phyloP scores from a whole-genome alignment of 139 green algal species.

The Chlamydomonas asymmetrica region DNA sequence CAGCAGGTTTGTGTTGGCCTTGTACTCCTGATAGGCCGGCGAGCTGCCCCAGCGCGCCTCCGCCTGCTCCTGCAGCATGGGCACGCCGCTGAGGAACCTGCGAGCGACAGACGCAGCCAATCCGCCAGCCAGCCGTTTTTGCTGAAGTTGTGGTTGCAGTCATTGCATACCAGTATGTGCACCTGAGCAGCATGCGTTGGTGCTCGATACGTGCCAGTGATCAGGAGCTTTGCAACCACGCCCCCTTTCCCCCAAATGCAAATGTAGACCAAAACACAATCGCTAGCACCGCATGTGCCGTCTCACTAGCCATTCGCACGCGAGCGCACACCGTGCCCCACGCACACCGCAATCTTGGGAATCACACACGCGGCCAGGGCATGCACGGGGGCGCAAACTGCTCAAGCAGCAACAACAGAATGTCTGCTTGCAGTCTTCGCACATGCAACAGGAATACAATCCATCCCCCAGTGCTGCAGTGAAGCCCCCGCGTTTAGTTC shows the following conservation, averaged over 20 bases:
- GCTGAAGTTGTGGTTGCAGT: background rate
- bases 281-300: background rate
- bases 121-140: background rate
- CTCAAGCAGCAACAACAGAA: conserved; percentile 19
- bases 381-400: too few species aligned
- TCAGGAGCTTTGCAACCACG: background rate
- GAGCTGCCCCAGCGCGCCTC: conserved; percentile 62
- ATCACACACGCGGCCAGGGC: too few species aligned
- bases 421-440: too few species aligned
- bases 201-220: too few species aligned
- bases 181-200: too few species aligned
- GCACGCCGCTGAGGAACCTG: conserved; percentile 30
- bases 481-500: background rate
- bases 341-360: too few species aligned
- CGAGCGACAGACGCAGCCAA: background rate
- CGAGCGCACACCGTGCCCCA: too few species aligned
- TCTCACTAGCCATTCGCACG: too few species aligned
- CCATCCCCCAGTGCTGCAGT: background rate
- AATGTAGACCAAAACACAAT: background rate
- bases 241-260: background rate
- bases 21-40: conserved; percentile 61
- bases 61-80: conserved; percentile 41
- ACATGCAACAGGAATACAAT: too few species aligned
- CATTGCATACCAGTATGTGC: background rate
- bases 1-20: conserved; percentile 53